phyloP scores from a whole-genome alignment of 257 asterid genomes.

The Craterostigma plantagineum region DNA sequence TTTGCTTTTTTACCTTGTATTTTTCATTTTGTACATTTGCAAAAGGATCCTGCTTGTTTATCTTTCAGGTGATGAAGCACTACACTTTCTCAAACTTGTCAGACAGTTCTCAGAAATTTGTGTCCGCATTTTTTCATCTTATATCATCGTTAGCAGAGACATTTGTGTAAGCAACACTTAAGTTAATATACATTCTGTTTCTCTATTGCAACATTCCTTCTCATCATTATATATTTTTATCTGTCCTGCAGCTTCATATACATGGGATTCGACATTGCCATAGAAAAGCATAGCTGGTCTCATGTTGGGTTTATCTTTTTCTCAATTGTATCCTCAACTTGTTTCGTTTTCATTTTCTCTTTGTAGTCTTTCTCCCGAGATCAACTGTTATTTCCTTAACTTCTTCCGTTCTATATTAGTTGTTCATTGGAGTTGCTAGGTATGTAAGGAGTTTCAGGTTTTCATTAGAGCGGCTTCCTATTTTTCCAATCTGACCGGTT shows the following conservation, averaged over 20 bases:
- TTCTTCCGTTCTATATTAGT: slow-evolving; percentile 22
- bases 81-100: slow-evolving; percentile 83
- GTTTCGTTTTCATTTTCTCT: slow-evolving; percentile 3
- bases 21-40: slow-evolving; percentile 6
- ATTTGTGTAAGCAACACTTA: slow-evolving; percentile 48
- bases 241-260: slow-evolving; percentile 68
- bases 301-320: slow-evolving; percentile 93
- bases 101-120: slow-evolving; percentile 89
- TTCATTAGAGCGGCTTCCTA: slow-evolving; percentile 3
- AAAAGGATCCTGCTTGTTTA: slow-evolving; percentile 9
- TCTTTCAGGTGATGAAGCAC: slow-evolving; percentile 91
- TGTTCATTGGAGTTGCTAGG: slow-evolving; percentile 93
- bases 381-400: slow-evolving; percentile 32
- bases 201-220: slow-evolving; percentile 9
- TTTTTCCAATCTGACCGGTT: slow-evolving; percentile 1
- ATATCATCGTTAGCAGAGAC: slow-evolving; percentile 96
- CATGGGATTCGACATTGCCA: slow-evolving; percentile 97
- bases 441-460: slow-evolving; percentile 16
- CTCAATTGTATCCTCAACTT: slow-evolving; percentile 80
- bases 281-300: slow-evolving; percentile 98
- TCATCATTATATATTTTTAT: slow-evolving; percentile 3
- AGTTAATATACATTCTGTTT: background rate
- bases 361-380: slow-evolving; percentile 4
- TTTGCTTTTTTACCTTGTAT: slow-evolving; percentile 3
- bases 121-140: slow-evolving; percentile 88